Evolutionary conservation across 2,329 filamentous ascomycete genomes (phyloP).

Genomic region (Arthrobotrys musiformis): DNA sequence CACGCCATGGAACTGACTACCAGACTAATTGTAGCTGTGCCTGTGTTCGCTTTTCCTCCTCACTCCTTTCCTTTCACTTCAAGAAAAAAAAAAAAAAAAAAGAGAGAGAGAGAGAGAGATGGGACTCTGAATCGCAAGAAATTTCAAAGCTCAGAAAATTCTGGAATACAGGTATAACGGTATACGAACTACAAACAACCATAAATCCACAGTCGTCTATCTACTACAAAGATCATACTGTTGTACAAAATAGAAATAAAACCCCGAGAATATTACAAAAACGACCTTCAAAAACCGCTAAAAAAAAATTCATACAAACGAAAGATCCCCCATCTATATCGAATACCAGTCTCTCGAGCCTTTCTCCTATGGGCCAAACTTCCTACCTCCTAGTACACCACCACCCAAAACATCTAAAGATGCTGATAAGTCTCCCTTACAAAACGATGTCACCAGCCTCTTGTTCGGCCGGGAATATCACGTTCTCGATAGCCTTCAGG

Average conservation of each 20-base stretch:
- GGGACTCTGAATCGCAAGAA: too few relatives aligned
- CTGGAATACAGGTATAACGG: not conserved
- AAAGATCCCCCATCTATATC: not conserved
- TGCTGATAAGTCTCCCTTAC: not conserved
- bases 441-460: slow-evolving; percentile 5
- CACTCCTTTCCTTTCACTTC: too few relatives aligned
- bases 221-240: not conserved
- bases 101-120: too few relatives aligned
- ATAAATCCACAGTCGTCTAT: not conserved
- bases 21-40: too few relatives aligned
- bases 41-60: too few relatives aligned
- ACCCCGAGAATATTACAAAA: not conserved
- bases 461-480: slow-evolving; percentile 79
- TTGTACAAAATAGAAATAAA: not conserved
- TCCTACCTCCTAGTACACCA: not conserved
- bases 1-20: too few relatives aligned
- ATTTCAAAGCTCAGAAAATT: too few relatives aligned
- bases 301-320: too few relatives aligned
- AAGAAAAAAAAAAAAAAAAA: too few relatives aligned
- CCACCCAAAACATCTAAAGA: too few relatives aligned
- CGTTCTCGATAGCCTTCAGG: slow-evolving; percentile 84
- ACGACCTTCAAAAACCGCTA: not conserved
- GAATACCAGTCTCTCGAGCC: not conserved
- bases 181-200: not conserved
- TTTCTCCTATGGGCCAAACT: too few relatives aligned